These are phyloP conservation scores for Encephalitozoon hellem DNA, from an alignment of 371 early-diverging fungal species.

Conservation along the genomic window DNA sequence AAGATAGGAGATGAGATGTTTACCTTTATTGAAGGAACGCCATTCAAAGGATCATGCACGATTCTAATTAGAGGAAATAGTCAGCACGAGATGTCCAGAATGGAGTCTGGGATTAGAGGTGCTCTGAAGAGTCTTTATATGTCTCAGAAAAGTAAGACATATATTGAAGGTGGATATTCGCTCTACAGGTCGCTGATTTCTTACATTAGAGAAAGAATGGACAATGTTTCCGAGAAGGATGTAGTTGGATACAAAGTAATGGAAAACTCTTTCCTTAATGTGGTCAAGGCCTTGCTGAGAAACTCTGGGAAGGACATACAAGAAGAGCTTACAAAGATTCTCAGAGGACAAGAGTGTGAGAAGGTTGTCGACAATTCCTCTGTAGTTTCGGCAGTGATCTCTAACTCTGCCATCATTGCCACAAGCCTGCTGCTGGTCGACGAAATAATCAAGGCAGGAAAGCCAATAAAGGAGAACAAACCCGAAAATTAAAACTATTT, in stretches of 20 bases:
- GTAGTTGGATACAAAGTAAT: conserved; percentile 47
- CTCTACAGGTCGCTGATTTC: conserved; percentile 69
- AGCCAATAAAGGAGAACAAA: conserved; percentile 54
- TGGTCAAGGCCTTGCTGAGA: conserved; percentile 46
- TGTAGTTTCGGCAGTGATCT: conserved; percentile 80
- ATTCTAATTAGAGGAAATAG: conserved; percentile 90
- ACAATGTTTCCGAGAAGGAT: conserved; percentile 19
- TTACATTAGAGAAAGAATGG: conserved; percentile 13
- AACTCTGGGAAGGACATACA: conserved; percentile 44
- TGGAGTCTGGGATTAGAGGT: conserved; percentile 90
- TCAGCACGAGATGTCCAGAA: conserved; percentile 80
- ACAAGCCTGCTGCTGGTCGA: conserved; percentile 93
- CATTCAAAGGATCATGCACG: conserved; percentile 70
- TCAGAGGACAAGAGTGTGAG: conserved; percentile 62
- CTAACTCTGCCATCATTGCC: conserved; percentile 68
- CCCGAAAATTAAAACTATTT: background rate
- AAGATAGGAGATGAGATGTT: conserved; percentile 94
- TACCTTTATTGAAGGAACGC: conserved; percentile 93
- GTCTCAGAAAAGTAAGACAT: conserved; percentile 77
- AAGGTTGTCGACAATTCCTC: conserved; percentile 94
- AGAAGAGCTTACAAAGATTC: conserved; percentile 31
- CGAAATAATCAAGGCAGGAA: conserved; percentile 88
- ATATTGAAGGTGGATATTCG: conserved; percentile 89
- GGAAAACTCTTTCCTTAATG: conserved; percentile 15
- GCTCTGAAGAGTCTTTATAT: conserved; percentile 92